These are phyloP conservation scores for Limnanthes douglasii DNA, from an alignment of 345 rosid species.

Conservation along the genomic window DNA sequence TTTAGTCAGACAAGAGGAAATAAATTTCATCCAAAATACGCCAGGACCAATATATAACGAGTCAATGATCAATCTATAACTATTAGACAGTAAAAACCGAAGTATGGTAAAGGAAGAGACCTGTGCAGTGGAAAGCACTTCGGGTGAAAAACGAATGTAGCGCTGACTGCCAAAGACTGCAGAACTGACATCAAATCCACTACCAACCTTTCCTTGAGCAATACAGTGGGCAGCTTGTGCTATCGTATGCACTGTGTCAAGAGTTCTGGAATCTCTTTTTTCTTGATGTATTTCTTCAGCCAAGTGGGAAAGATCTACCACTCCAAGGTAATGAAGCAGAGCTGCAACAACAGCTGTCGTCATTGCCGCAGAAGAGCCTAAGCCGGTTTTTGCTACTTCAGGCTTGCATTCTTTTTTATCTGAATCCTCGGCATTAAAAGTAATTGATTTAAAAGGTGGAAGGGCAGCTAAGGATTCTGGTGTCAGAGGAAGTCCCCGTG, in stretches of 20 bases:
- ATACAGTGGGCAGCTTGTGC: slow-evolving; percentile 95
- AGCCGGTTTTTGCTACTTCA: slow-evolving; percentile 97
- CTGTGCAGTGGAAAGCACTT: slow-evolving; percentile 79
- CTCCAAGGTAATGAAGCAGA: slow-evolving; percentile 78
- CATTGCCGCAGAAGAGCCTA: slow-evolving; percentile 99
- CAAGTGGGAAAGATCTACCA: slow-evolving; percentile 43
- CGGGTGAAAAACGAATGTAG: slow-evolving; percentile 89
- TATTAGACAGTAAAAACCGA: not conserved
- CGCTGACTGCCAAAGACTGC: slow-evolving; percentile 96
- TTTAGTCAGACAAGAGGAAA: slow-evolving; percentile 1
- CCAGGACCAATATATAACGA: not conserved
- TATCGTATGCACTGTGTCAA: slow-evolving; percentile 69
- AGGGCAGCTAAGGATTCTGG: slow-evolving; percentile 64
- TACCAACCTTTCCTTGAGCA: slow-evolving; percentile 97
- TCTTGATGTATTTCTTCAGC: slow-evolving; percentile 18
- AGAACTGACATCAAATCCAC: slow-evolving; percentile 98
- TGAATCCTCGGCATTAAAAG: slow-evolving; percentile 56
- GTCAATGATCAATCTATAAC: too few relatives aligned
- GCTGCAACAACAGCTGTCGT: slow-evolving; percentile 91
- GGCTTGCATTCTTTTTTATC: slow-evolving; percentile 57
- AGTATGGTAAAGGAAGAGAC: slow-evolving; percentile 17
- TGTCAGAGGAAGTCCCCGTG: slow-evolving; percentile 68
- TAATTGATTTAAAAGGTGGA: slow-evolving; percentile 74
- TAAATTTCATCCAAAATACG: not conserved
- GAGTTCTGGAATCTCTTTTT: slow-evolving; percentile 22